Base-by-base conservation (phyloP, 768 basidiomycete genomes). In the Russula ochroleuca region DNA sequence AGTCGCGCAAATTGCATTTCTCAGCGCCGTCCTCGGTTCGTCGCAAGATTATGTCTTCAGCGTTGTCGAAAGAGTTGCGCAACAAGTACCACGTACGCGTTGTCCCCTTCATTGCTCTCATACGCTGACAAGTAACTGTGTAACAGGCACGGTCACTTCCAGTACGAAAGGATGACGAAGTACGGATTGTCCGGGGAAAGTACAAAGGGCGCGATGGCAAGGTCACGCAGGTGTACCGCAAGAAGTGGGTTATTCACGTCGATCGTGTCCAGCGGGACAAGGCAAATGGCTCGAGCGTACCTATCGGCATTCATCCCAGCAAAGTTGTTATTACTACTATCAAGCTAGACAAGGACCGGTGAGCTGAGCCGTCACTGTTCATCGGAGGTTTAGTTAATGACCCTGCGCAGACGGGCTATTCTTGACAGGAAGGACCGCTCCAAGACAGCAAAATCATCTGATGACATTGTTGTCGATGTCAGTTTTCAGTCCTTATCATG, bases 201-300 rank as follows among this genome's bases (percentile, higher is more conserved):
- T 94, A 97, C 85, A 97, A 97, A 83, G 96, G 97, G 57, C 86
- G 94, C 74, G 96, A 99, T 83, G 96, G 96, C 73, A 98, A 98
- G 81, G 87, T 99, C 67, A 92, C 92, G 64, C 89, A 94, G 78
- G 95, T 98, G 68, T 96, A 95, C 84, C 90, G 95, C 76, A 96
- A 96, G 87, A 95, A 96, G 78, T 98, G 92, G 91, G 92, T 98
- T 60, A 90, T 99, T 77, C 89, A 98, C 79, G 91, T 99, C 74
- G 96, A 99, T 78, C 92, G 96, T 74, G 94, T 99, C 61, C 88
- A 90, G 77, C 86, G 94, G 69, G 96, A 99, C 82, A 98, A 98
- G 79, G 92, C 93, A 69, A 97, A 96, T 74, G 96, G 97, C 68
- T 88, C 94, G 64, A 86, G 94, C 60, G 85, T 89, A 63, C 91